phyloP scores from a whole-genome alignment of 345 rosid species.

The Euphorbia lathyris region DNA sequence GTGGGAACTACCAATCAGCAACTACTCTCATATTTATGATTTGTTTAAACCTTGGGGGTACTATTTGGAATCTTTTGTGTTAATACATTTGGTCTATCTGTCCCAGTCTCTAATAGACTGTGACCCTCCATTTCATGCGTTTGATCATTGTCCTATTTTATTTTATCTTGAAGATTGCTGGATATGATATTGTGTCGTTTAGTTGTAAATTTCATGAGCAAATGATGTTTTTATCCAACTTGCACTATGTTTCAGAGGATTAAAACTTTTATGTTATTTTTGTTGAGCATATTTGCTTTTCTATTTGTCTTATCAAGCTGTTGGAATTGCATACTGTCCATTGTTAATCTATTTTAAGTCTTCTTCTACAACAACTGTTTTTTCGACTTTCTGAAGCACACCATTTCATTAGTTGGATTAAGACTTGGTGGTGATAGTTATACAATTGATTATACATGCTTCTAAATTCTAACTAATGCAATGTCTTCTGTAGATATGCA shows the following conservation, averaged over 20 bases:
- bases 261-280: not conserved
- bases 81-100: not conserved
- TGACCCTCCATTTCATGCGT: not conserved
- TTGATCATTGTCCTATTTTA: not conserved
- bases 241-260: not conserved
- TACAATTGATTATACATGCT: constrained; percentile 6
- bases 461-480: constrained; percentile 18
- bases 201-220: not conserved
- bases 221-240: not conserved
- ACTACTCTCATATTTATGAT: not conserved
- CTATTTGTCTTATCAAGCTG: not conserved
- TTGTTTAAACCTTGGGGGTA: not conserved
- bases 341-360: not conserved
- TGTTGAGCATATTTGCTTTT: not conserved
- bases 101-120: not conserved
- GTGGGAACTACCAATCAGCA: not conserved
- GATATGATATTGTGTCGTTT: not conserved
- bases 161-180: not conserved
- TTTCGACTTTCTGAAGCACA: not conserved
- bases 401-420: not conserved
- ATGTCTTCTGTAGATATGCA: constrained; percentile 63
- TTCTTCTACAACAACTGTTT: not conserved
- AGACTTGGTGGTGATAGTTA: too few relatives aligned
- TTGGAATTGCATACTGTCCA: not conserved
- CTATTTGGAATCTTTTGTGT: not conserved